Evolutionary conservation across 2,329 filamentous ascomycete genomes (phyloP).

Genomic region (Dryadomyces sulphureus): DNA sequence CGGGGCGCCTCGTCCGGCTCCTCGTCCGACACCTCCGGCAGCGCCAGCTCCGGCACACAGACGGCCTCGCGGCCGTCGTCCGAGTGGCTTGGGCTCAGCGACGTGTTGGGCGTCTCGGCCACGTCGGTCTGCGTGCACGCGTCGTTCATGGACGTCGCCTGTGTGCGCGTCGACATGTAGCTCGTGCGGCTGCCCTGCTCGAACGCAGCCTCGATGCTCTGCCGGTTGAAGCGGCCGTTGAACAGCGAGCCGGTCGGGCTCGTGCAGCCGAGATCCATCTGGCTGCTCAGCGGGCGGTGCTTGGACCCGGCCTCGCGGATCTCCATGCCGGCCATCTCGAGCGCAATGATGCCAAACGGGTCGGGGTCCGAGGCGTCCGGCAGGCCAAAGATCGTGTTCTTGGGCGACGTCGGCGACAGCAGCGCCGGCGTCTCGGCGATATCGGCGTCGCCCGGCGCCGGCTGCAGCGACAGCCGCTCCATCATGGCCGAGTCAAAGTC

Average conservation of each 20-base stretch:
- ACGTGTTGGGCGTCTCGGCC: slow-evolving; percentile 36
- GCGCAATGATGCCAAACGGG: slow-evolving; percentile 75
- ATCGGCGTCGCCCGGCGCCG: slow-evolving; percentile 61
- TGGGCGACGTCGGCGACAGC: slow-evolving; percentile 20
- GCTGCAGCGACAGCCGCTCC: slow-evolving; percentile 45
- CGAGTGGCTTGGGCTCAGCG: slow-evolving; percentile 33
- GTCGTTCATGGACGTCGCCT: slow-evolving; percentile 56
- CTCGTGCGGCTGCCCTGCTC: slow-evolving; percentile 54
- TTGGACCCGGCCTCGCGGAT: slow-evolving; percentile 80
- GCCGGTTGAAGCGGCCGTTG: slow-evolving; percentile 36
- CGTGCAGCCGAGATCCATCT: slow-evolving; percentile 62
- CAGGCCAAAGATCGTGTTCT: slow-evolving; percentile 46
- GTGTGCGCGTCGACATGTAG: slow-evolving; percentile 57
- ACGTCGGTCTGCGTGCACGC: slow-evolving; percentile 49
- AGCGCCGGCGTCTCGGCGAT: slow-evolving; percentile 29
- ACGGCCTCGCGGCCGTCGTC: slow-evolving; percentile 29
- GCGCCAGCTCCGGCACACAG: neutral
- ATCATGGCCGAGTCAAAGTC: slow-evolving; percentile 58
- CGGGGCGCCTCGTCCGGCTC: too few species aligned
- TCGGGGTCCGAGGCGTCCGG: slow-evolving; percentile 73
- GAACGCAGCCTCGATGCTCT: slow-evolving; percentile 48
- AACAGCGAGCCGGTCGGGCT: slow-evolving; percentile 60
- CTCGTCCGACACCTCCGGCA: too few species aligned
- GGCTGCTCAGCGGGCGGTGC: slow-evolving; percentile 57
- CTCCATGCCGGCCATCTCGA: slow-evolving; percentile 82